Percentiles rank a stretch among this genome's conserved stretches.
Conservation (phyloP, 2,329 filamentous ascomycete species). For the Neopestalotiopsis clavispora region DNA sequence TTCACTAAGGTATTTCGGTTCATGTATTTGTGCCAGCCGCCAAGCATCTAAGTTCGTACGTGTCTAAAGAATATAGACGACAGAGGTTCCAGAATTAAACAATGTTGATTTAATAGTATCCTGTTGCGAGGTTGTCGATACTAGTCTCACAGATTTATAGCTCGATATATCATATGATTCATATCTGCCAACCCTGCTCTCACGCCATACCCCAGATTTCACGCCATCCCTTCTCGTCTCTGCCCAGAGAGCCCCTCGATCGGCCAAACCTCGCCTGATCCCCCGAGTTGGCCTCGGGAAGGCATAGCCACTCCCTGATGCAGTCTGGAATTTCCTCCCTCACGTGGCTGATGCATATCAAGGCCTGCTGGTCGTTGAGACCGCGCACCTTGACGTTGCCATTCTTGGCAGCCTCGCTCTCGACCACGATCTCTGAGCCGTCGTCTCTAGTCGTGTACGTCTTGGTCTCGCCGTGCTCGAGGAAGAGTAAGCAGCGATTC, state of each 20-base stretch:
- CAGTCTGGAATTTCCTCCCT: constrained; percentile 87
- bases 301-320: constrained; percentile 82
- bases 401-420: constrained; percentile 50
- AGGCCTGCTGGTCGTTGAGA: constrained; percentile 72
- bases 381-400: constrained; percentile 62
- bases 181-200: neutral
- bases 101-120: too few species aligned
- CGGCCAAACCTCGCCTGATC: constrained; percentile 66
- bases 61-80: too few species aligned
- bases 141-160: too few species aligned
- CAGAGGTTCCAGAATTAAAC: too few species aligned
- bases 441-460: constrained; percentile 41
- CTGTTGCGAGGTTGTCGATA: too few species aligned
- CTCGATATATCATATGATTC: neutral
- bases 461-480: constrained; percentile 67
- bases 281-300: constrained; percentile 76
- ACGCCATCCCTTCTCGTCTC: constrained; percentile 63
- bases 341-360: constrained; percentile 92
- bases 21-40: too few species aligned
- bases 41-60: too few species aligned
- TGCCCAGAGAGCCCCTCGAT: constrained; percentile 64
- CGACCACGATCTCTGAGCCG: constrained; percentile 40
- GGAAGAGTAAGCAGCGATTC: constrained; percentile 86
- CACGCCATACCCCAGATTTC: constrained; percentile 63
- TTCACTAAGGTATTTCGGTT: too few species aligned